Percentiles rank a stretch among this genome's conserved stretches.
phyloP scores from a whole-genome alignment of 2,329 filamentous ascomycete genomes.

The Coniochaeta sp. region DNA sequence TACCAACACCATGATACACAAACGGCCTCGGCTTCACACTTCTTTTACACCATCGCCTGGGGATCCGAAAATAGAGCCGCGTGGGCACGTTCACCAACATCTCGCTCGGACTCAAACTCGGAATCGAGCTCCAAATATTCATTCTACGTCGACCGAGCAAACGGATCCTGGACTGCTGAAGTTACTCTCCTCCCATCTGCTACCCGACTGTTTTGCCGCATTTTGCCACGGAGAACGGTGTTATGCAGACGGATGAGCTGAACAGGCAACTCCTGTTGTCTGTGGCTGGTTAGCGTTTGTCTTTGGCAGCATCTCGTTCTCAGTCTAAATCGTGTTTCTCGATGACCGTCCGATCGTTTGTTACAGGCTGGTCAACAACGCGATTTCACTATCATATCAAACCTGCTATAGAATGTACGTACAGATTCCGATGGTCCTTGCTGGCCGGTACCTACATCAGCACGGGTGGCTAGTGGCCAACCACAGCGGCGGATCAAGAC shows the following conservation, averaged over 20 bases:
- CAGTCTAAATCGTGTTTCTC: background rate
- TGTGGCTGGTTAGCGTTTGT: background rate
- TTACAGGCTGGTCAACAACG: background rate
- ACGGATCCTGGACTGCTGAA: too few species aligned
- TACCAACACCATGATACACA: too few species aligned
- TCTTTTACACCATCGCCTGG: too few species aligned
- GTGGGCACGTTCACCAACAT: too few species aligned
- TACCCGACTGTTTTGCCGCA: constrained; percentile 12
- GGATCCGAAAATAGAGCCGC: too few species aligned
- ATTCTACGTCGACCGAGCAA: too few species aligned
- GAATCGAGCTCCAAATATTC: too few species aligned
- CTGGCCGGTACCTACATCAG: background rate
- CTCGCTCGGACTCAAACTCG: too few species aligned
- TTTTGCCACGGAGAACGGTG: constrained; percentile 9
- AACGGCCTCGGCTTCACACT: too few species aligned
- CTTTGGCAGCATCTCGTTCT: background rate
- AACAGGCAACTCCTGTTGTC: constrained; percentile 5
- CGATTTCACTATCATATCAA: background rate
- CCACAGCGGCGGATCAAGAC: background rate
- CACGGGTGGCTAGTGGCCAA: background rate
- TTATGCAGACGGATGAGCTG: constrained; percentile 10
- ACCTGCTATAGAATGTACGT: background rate
- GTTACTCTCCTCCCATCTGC: too few species aligned
- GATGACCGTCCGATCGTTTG: background rate
- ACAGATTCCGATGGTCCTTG: background rate